Conservation (phyloP, 768 basidiomycete species). For the Myochromella boudieri region DNA sequence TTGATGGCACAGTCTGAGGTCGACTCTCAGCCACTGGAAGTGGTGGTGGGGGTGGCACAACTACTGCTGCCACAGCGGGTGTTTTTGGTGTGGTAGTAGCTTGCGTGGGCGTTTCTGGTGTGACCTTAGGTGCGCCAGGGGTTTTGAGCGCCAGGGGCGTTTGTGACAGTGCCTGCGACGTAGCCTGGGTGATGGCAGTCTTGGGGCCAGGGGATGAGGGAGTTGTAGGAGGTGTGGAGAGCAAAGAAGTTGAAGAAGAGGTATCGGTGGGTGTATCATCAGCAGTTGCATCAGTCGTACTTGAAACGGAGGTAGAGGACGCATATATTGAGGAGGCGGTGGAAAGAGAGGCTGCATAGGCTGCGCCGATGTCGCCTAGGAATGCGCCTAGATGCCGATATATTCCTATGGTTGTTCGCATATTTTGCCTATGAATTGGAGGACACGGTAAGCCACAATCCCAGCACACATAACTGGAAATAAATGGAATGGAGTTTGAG, state of each 20-base stretch:
- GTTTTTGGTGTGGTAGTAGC: too few relatives aligned
- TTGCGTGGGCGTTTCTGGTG: too few relatives aligned
- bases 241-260: background rate
- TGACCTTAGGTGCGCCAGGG: too few relatives aligned
- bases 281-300: background rate
- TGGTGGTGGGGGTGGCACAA: too few relatives aligned
- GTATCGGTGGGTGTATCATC: background rate
- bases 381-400: constrained; percentile 81
- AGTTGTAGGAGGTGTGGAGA: background rate
- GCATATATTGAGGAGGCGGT: constrained; percentile 6
- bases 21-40: too few relatives aligned
- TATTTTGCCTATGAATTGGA: constrained; percentile 85
- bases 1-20: too few relatives aligned
- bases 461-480: background rate
- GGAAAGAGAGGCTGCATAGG: constrained; percentile 24
- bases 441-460: too few relatives aligned
- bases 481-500: background rate
- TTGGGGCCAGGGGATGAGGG: constrained; percentile 9
- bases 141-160: too few relatives aligned
- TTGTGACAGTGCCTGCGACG: too few relatives aligned
- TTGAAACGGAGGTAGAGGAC: background rate
- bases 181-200: too few relatives aligned
- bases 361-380: constrained; percentile 70
- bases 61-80: too few relatives aligned
- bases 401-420: constrained; percentile 82